Base-by-base conservation (phyloP, 208 protist genomes). In the Acanthamoeba royreba region DNA sequence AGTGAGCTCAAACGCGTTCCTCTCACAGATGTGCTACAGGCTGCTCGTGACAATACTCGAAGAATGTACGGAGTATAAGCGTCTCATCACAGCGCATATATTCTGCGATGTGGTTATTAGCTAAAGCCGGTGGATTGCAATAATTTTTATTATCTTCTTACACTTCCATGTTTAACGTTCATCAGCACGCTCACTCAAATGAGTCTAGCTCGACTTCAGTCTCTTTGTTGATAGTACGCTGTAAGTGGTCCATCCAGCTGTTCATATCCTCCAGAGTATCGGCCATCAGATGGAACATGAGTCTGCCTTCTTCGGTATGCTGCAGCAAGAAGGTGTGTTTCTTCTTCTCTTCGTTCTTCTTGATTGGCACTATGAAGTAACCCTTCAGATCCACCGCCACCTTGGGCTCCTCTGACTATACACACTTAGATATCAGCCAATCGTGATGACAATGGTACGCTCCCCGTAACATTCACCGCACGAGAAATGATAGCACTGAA, bases 1-100 rank as follows among this genome's bases (percentile, higher is more conserved):
- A 94, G 95, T 17, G 46, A 92, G 45, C n/a, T 97, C 33, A 97
- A 98, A 72, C 69, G 94, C 22, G 61, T 97, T 3, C 0, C 58
- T 0, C 1, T 96, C 2, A 83, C 93, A 25, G 35, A 94, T 28
- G 97, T 97, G 40, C 93, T 96, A 22, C 91, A 53, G 13, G 83
- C 83, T 74, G 93, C 88, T 58, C 53, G 93, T 55, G 46, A 31
- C 11, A 96, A 96, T 49, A 95, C 95, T 1, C 91, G 22, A 2
- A 49, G 63, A 2, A 42, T 96, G n/a, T 96, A 95, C 52, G 94
- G 94, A 15, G 86, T 96, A 40, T 95, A 95, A 95, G n/a, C n/a
- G n/a, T n/a, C n/a, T n/a, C n/a, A n/a, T n/a, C n/a, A n/a, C n/a
- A n/a, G n/a, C n/a, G n/a, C n/a, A n/a, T n/a, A n/a, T n/a, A n/a